phyloP scores from a whole-genome alignment of 129 eudicot genomes.

The Helichrysum umbraculigerum region DNA sequence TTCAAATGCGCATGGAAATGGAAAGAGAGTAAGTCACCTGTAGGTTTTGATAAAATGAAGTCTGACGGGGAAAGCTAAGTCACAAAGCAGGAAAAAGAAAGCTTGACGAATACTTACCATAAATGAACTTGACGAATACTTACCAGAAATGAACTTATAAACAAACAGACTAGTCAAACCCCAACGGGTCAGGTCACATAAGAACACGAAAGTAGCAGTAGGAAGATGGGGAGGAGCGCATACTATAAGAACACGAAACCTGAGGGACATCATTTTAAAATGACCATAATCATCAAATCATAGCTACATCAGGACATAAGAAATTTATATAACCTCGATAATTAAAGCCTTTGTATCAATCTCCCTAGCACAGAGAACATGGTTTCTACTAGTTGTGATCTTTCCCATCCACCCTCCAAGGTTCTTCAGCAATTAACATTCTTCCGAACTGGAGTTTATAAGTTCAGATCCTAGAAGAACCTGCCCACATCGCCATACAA shows the following conservation, averaged over 20 bases:
- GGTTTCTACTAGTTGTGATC: slow-evolving; percentile 80
- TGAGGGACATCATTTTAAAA: background rate
- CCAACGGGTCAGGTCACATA: too few relatives aligned
- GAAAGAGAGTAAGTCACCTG: too few relatives aligned
- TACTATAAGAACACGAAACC: slow-evolving; percentile 6
- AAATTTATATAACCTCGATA: slow-evolving; percentile 55
- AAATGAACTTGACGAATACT: too few relatives aligned
- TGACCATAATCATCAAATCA: background rate
- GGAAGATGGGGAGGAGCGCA: too few relatives aligned
- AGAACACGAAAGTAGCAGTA: too few relatives aligned
- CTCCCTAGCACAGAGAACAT: slow-evolving; percentile 79
- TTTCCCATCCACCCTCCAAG: slow-evolving; percentile 96
- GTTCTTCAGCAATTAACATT: slow-evolving; percentile 85
- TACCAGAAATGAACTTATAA: too few relatives aligned
- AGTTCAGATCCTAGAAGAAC: slow-evolving; percentile 94
- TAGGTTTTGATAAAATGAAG: too few relatives aligned
- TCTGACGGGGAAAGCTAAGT: too few relatives aligned
- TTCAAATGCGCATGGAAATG: too few relatives aligned
- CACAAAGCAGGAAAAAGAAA: too few relatives aligned
- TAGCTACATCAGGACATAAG: background rate
- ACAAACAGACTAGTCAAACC: too few relatives aligned
- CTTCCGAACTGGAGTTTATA: slow-evolving; percentile 89
- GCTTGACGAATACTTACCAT: too few relatives aligned
- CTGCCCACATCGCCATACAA: slow-evolving; percentile 38
- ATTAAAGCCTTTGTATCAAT: slow-evolving; percentile 83